Evolutionary conservation across 495 filamentous ascomycete genomes (phyloP).

Genomic region (Peziza echinospora): DNA sequence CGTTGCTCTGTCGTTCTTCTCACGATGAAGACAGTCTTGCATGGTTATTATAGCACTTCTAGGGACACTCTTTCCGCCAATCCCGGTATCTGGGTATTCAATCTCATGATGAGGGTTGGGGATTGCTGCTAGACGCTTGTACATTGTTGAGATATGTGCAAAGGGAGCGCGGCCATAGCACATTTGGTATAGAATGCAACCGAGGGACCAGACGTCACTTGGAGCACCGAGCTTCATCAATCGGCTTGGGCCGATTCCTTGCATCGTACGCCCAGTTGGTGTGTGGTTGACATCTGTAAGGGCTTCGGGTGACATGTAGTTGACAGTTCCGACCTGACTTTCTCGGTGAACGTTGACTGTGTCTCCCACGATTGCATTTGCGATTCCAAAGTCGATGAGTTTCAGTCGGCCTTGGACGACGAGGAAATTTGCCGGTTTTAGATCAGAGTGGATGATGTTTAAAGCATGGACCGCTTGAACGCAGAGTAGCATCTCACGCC

Average conservation of each 20-base stretch:
- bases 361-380: conserved; percentile 87
- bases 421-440: conserved; percentile 90
- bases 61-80: conserved; percentile 54
- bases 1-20: conserved; percentile 54
- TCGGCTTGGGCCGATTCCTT: conserved; percentile 22
- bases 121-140: conserved; percentile 55
- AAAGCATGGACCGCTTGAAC: conserved; percentile 66
- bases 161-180: conserved; percentile 84
- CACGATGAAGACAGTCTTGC: conserved; percentile 56
- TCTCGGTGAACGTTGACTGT: conserved; percentile 96
- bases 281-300: conserved; percentile 62
- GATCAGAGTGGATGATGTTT: conserved; percentile 87
- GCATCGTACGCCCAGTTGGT: conserved; percentile 14
- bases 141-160: conserved; percentile 68
- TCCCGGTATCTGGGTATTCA: conserved; percentile 52
- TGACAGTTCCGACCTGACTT: conserved; percentile 82
- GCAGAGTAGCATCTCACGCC: conserved; percentile 98
- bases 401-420: conserved; percentile 67
- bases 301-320: conserved; percentile 95
- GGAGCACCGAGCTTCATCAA: conserved; percentile 92
- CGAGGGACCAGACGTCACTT: conserved; percentile 86
- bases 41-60: conserved; percentile 48
- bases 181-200: conserved; percentile 96
- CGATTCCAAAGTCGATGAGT: conserved; percentile 90
- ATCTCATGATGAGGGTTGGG: conserved; percentile 69